Evolutionary conservation across 2,329 filamentous ascomycete genomes (phyloP).

Genomic region (Geosmithia morbida): DNA sequence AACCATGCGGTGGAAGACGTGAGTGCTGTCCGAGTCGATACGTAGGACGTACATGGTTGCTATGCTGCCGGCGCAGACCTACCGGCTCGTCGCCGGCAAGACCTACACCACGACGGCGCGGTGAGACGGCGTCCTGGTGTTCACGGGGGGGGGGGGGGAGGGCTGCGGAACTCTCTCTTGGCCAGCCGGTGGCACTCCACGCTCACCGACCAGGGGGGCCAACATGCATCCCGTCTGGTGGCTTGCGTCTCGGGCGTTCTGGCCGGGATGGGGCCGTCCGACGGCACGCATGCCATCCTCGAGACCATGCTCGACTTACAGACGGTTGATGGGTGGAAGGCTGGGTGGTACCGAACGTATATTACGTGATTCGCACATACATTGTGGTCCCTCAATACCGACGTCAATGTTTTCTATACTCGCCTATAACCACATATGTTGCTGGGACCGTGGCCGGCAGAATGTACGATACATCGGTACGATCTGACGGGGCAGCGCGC

Average conservation of each 20-base stretch:
- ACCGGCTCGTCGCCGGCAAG: neutral
- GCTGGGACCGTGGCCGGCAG: too few relatives aligned
- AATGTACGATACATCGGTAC: too few relatives aligned
- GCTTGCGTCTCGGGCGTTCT: neutral
- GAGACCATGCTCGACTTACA: neutral
- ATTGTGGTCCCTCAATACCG: too few relatives aligned
- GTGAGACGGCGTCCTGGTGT: slow-evolving; percentile 9
- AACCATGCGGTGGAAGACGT: slow-evolving; percentile 6
- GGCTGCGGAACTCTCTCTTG: slow-evolving; percentile 8
- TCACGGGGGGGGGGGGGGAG: slow-evolving; percentile 5
- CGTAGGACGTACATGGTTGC: slow-evolving; percentile 9
- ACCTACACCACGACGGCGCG: neutral
- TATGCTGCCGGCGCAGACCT: slow-evolving; percentile 5
- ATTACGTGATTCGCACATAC: too few relatives aligned
- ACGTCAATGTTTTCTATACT: too few relatives aligned
- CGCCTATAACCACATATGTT: too few relatives aligned
- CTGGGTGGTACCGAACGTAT: too few relatives aligned
- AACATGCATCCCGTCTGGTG: neutral
- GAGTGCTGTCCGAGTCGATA: slow-evolving; percentile 10
- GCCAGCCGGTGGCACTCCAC: slow-evolving; percentile 3
- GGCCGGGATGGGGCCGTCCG: neutral
- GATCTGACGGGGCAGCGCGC: too few relatives aligned
- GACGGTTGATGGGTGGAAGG: neutral
- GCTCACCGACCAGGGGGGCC: neutral
- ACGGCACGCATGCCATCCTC: neutral